Evolutionary conservation across 495 filamentous ascomycete genomes (phyloP).

Genomic region (Aspergillus sparsus): DNA sequence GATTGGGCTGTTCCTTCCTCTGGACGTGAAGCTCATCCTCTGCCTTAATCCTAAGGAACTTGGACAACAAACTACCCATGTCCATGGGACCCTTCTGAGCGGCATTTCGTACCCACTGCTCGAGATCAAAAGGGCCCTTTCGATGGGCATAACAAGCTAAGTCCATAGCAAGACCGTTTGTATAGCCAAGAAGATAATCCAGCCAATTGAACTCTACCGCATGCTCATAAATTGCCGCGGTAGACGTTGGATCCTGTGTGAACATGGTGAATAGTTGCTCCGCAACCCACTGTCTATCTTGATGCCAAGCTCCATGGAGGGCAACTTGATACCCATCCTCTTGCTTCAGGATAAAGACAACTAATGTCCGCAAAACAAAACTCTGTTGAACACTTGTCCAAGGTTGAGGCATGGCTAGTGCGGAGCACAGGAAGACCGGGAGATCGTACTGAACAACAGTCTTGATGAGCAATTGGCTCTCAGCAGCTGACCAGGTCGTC

Average conservation of each 20-base stretch:
- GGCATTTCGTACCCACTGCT: conserved; percentile 75
- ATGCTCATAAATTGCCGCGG: conserved; percentile 82
- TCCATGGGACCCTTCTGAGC: conserved; percentile 56
- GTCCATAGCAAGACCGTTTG: conserved; percentile 82
- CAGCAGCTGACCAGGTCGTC: conserved; percentile 62
- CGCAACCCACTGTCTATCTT: conserved; percentile 80
- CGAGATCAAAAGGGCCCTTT: conserved; percentile 73
- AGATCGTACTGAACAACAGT: conserved; percentile 53
- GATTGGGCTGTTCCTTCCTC: conserved; percentile 58
- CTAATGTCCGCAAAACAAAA: conserved; percentile 61
- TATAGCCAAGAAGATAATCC: conserved; percentile 71
- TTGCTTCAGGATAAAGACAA: conserved; percentile 62
- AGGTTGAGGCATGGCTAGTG: conserved; percentile 66
- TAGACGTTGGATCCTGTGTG: conserved; percentile 67
- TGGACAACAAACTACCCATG: conserved; percentile 64
- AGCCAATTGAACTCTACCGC: conserved; percentile 78
- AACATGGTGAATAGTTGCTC: conserved; percentile 77
- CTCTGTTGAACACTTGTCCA: conserved; percentile 64
- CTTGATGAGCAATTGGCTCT: conserved; percentile 62
- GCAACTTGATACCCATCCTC: conserved; percentile 77
- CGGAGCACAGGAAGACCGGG: conserved; percentile 74
- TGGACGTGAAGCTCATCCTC: conserved; percentile 74
- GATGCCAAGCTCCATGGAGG: conserved; percentile 83
- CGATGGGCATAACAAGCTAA: conserved; percentile 87
- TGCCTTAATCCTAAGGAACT: conserved; percentile 80